Evolutionary conservation across 176 grass and related monocot genomes (phyloP).

Genomic region (Lolium perenne): DNA sequence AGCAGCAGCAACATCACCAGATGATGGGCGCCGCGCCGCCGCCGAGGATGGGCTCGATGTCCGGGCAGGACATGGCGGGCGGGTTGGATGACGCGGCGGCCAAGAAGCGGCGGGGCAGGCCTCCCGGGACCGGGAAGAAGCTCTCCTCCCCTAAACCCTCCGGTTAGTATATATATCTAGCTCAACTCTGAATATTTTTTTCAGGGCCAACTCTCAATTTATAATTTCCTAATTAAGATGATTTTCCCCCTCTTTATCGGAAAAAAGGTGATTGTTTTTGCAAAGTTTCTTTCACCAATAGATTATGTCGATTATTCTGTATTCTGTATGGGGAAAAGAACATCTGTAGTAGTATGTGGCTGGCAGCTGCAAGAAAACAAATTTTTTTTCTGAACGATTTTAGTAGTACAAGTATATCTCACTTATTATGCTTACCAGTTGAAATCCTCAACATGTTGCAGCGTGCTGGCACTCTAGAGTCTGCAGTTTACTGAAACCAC

Average conservation of each 20-base stretch:
- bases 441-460: neutral
- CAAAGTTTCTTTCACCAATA: neutral
- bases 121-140: constrained; percentile 79
- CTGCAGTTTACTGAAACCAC: neutral
- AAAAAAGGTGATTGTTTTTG: neutral
- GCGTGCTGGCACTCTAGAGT: neutral
- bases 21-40: constrained; percentile 31
- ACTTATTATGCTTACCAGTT: neutral
- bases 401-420: neutral
- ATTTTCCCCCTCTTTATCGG: too few relatives aligned
- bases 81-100: constrained; percentile 47
- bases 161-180: neutral
- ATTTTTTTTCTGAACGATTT: neutral
- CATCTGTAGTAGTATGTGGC: neutral
- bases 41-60: constrained; percentile 40
- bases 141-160: constrained; percentile 54
- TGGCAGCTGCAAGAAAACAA: neutral
- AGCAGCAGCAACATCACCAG: constrained; percentile 16
- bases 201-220: neutral
- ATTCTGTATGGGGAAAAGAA: neutral
- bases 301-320: neutral
- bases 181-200: neutral
- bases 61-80: constrained; percentile 24
- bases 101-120: constrained; percentile 71
- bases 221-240: too few relatives aligned